Percentiles rank a stretch among this genome's conserved stretches.
Evolutionary conservation across 2,329 filamentous ascomycete species (phyloP).

Genomic region (Helicocarpus griseus): DNA sequence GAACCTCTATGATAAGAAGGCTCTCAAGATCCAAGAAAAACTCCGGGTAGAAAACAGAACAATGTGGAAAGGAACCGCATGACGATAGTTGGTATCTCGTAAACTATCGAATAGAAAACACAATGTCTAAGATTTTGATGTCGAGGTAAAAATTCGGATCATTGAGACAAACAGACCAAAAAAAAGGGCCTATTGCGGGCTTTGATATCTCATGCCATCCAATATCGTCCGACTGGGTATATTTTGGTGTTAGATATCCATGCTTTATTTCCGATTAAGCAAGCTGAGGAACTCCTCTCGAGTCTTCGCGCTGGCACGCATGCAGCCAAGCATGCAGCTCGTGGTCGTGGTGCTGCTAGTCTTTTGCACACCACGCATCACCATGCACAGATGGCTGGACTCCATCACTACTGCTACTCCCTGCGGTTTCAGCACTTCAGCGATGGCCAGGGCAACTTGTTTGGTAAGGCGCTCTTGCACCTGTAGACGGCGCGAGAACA

Average conservation of each 20-base stretch:
- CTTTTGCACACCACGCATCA: conserved; percentile 97
- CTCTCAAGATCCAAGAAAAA: neutral
- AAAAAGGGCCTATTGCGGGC: too few relatives aligned
- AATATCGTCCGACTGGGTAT: too few relatives aligned
- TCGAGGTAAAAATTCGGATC: too few relatives aligned
- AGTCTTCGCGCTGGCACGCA: conserved; percentile 86
- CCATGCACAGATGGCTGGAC: conserved; percentile 93
- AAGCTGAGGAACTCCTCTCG: conserved; percentile 91
- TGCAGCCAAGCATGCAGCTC: conserved; percentile 94
- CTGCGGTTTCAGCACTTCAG: conserved; percentile 84
- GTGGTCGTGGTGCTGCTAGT: conserved; percentile 79
- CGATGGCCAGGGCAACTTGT: conserved; percentile 87
- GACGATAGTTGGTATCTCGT: neutral
- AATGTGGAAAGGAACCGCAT: conserved; percentile 3
- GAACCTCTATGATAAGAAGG: neutral
- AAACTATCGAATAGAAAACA: neutral
- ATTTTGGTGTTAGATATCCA: neutral
- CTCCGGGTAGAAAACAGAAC: neutral
- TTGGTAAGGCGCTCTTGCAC: conserved; percentile 95
- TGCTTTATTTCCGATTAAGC: conserved; percentile 44
- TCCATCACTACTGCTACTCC: conserved; percentile 98
- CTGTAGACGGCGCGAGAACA: conserved; percentile 88
- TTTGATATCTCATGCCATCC: too few relatives aligned
- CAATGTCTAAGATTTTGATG: too few relatives aligned
- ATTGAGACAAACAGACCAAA: too few relatives aligned